Evolutionary conservation across 164 flowering plant species (phyloP).

Genomic region (Kalanchoe fedtschenkoi): DNA sequence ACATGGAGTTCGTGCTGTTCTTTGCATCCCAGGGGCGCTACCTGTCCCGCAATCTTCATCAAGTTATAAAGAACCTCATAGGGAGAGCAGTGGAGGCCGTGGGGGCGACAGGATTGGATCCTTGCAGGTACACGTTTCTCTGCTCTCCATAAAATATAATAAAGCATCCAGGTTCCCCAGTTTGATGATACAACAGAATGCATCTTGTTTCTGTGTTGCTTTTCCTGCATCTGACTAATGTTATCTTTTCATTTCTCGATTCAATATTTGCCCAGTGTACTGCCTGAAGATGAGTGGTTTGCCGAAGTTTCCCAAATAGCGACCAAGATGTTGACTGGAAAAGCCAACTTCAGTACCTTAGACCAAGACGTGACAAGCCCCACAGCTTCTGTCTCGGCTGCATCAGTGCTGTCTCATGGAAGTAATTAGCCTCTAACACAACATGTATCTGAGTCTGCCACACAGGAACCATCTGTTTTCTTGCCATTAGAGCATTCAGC

Average conservation of each 20-base stretch:
- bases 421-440: conserved; percentile 15
- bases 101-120: conserved; percentile 66
- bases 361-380: conserved; percentile 41
- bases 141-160: too few species aligned
- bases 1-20: conserved; percentile 79
- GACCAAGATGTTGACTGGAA: conserved; percentile 45
- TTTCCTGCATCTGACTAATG: too few species aligned
- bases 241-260: not conserved
- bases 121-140: conserved; percentile 51
- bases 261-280: conserved; percentile 21
- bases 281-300: conserved; percentile 75
- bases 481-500: too few species aligned
- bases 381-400: conserved; percentile 29
- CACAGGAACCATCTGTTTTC: too few species aligned
- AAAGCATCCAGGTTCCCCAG: not conserved
- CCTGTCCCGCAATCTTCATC: conserved; percentile 75
- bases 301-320: conserved; percentile 57
- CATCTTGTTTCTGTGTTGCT: too few species aligned
- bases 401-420: conserved; percentile 33
- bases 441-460: too few species aligned
- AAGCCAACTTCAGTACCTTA: conserved; percentile 26
- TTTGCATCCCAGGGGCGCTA: conserved; percentile 89
- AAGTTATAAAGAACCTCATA: conserved; percentile 70
- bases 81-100: conserved; percentile 79
- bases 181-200: not conserved